Percentiles rank a stretch among this genome's conserved stretches.
These are phyloP conservation scores for Phialemoniopsis sp. DNA, from an alignment of 2,329 filamentous ascomycete species.

Conservation along the genomic window DNA sequence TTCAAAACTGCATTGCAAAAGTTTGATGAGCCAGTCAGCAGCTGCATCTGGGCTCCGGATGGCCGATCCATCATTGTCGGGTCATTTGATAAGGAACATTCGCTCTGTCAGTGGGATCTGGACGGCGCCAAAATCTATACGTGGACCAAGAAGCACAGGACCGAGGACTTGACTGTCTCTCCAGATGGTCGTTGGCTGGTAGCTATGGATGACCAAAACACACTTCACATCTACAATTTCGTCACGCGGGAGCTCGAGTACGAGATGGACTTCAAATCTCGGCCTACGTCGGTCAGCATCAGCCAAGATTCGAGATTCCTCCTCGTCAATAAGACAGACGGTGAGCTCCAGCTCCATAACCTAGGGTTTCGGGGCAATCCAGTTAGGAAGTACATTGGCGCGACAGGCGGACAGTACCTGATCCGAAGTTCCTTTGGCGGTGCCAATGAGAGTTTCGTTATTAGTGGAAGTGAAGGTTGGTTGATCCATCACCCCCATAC, in stretches of 20 bases:
- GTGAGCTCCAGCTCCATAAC: slow-evolving; percentile 75
- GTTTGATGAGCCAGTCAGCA: slow-evolving; percentile 81
- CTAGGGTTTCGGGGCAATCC: slow-evolving; percentile 62
- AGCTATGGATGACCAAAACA: slow-evolving; percentile 66
- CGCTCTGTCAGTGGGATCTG: slow-evolving; percentile 69
- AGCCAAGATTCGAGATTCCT: slow-evolving; percentile 77
- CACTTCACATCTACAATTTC: slow-evolving; percentile 80
- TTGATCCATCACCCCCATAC: background rate
- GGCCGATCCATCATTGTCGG: slow-evolving; percentile 75
- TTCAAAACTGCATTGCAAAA: slow-evolving; percentile 61
- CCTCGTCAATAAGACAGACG: slow-evolving; percentile 76
- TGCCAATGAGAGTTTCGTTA: slow-evolving; percentile 84
- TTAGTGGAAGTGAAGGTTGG: slow-evolving; percentile 86
- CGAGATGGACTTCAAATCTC: slow-evolving; percentile 63
- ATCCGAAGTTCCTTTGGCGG: slow-evolving; percentile 85
- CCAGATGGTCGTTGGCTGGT: slow-evolving; percentile 76
- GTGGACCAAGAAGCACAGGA: slow-evolving; percentile 68
- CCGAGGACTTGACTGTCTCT: slow-evolving; percentile 82
- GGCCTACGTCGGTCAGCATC: slow-evolving; percentile 75
- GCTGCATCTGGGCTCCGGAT: slow-evolving; percentile 84
- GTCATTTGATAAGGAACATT: slow-evolving; percentile 62
- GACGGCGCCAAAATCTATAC: slow-evolving; percentile 57
- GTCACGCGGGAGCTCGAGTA: slow-evolving; percentile 70
- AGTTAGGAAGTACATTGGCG: slow-evolving; percentile 72
- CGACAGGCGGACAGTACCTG: slow-evolving; percentile 70